Evolutionary conservation across 352 stramenopile species (phyloP), one percentile per base, ranked within the genome.

Genomic region (Globisporangium barbulae): DNA sequence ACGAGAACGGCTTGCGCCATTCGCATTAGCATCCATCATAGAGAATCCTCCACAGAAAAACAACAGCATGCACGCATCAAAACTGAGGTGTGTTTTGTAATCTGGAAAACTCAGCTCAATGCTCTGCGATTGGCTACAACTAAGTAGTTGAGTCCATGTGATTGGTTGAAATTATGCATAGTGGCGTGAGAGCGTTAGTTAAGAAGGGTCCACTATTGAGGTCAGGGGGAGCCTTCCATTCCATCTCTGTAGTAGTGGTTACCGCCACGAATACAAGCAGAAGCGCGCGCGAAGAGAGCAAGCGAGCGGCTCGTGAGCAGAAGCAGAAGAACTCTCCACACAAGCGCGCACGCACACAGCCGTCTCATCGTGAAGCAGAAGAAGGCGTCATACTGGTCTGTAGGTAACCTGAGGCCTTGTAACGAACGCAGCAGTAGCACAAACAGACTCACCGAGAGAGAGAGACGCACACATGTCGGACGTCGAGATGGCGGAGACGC

Each of bases 401-500:
- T 48, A 48, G 5, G 17, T 48, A 19, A 15, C 41, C 17, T 47
- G 41, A 47, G 35, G 17, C 42, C 4, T 48, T 3, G 42, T 10
- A 48, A 12, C 37, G 15, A 12, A 39, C 13, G 39, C 39, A 45
- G 12, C 39, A n/a, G 39, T 45, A 19, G 13, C 39, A 48, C 37
- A 28, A 28, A 28, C 25, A 28, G 25, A 28, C 25, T 28, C 25
- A 2, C 25, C 25, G 25, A 28, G 25, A 28, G 25, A 48, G 17
- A 48, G 42, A 48, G 42, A 48, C 5, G 6, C 15, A 48, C 17
- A 35, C 41, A 63, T 63, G 59, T 65, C 67, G 66, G 77, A 85
- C 64, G 71, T 75, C 42, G 78, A 84, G 53, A 79, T 78, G 72
- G 72, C 74, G 50, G 63, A 69, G 44, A 58, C 49, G 45, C 42